phyloP scores from a whole-genome alignment of 257 asterid genomes.

The Penstemon newberryi region DNA sequence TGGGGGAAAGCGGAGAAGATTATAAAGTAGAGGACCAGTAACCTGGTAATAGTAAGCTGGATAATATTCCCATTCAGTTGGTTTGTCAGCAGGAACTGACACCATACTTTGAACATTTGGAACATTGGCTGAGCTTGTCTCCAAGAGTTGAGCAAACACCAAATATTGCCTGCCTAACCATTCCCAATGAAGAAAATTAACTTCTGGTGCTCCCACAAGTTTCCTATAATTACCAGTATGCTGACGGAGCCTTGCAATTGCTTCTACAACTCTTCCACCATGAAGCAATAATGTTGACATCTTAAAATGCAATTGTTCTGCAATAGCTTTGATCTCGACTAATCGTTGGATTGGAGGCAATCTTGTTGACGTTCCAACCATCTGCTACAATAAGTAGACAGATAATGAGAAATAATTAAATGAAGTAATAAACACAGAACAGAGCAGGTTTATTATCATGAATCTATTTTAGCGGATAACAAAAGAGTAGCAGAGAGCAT shows the following conservation, averaged over 20 bases:
- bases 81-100: conserved; percentile 62
- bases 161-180: conserved; percentile 94
- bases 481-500: conserved; percentile 5
- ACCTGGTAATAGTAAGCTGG: conserved; percentile 95
- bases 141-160: conserved; percentile 87
- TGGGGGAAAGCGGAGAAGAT: neutral
- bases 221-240: conserved; percentile 66
- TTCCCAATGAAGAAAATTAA: conserved; percentile 88
- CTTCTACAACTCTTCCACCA: conserved; percentile 84
- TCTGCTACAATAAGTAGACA: conserved; percentile 43
- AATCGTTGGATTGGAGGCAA: conserved; percentile 86
- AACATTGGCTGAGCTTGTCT: conserved; percentile 65
- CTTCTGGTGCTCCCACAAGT: conserved; percentile 76
- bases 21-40: conserved; percentile 12
- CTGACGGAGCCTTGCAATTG: conserved; percentile 82
- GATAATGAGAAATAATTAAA: conserved; percentile 4
- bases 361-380: conserved; percentile 88
- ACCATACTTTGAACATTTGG: conserved; percentile 44
- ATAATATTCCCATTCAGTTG: conserved; percentile 81
- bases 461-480: conserved; percentile 15
- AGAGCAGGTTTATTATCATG: conserved; percentile 11
- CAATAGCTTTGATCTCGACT: conserved; percentile 83
- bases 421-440: conserved; percentile 21
- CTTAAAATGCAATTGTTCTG: conserved; percentile 91
- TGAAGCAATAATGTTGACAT: conserved; percentile 84